Base-by-base conservation (phyloP, 1,284 basidiomycete species). In the Peniophora sp. region DNA sequence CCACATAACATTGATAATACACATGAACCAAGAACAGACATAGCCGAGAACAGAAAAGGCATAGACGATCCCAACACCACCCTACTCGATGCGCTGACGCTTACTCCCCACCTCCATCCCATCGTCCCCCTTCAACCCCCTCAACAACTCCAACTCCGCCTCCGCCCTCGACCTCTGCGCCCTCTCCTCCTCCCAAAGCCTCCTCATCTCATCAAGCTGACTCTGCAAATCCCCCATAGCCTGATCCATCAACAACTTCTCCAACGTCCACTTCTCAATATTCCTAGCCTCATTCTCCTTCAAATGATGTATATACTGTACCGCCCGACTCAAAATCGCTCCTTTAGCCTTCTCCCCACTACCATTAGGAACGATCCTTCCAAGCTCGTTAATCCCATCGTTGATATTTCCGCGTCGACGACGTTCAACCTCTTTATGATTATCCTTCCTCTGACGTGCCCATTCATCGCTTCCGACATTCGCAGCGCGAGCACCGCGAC, bases 401-500 rank as follows among this genome's bases (percentile, higher is more conserved):
- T 96, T 96, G 71, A 98, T 97, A 61, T 93, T 94, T 17, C 92
- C 90, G 51, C 95, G 78, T 48, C 95, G 85, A 44, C 93, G 81
- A 52, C 94, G 88, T 68, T 98, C 95, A 11, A 97, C 95, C 69
- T 97, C 95, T 88, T 97, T 97, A 65, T 92, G 90, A 57, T 92
- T 92, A 61, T 92, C 89, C 61, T 92, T 92, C 56, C 90, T 71
- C 62, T 87, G 81, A 51, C 87, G 73, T 34, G 79, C 79, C 88
- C 89, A 92, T 61, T 92, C 90, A 54, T 89, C 87, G 51, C 74
- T 77, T 0, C 83, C 82, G 74, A 84, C 81, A 0, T 76, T 71
- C 2, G 79, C 74, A 38, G 69, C 72, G 19, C 77, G 68, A 27
- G 72, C 71, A 8, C 74, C 71, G 16, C 79, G 65, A 5, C 24